Evolutionary conservation across 73 alveolate species (phyloP).

Genomic region (Paramecium primaurelia): DNA sequence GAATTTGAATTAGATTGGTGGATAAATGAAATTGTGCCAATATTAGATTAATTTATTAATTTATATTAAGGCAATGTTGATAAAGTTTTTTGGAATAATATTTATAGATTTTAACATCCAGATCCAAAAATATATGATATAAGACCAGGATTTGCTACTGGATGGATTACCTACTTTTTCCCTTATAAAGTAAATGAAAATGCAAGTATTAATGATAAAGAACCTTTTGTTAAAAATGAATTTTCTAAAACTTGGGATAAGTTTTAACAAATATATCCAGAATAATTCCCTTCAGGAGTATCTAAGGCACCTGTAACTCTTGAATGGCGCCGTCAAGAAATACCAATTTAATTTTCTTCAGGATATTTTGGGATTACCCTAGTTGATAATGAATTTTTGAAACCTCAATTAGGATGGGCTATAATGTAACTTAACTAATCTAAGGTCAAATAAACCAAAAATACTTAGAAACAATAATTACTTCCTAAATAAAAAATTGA

Average conservation of each 20-base stretch:
- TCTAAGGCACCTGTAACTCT: not conserved
- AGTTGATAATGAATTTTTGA: not conserved
- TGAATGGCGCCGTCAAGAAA: not conserved
- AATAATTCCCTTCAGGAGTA: not conserved
- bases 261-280: not conserved
- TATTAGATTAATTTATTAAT: slow-evolving; percentile 5
- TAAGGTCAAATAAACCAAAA: not conserved
- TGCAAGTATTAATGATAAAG: not conserved
- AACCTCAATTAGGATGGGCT: not conserved
- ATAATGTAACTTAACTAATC: not conserved
- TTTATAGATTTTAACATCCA: not conserved
- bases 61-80: not conserved
- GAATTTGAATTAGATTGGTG: slow-evolving; percentile 7
- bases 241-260: not conserved
- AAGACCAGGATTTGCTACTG: not conserved
- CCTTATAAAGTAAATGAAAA: not conserved
- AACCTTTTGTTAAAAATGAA: not conserved
- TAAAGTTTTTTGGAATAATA: slow-evolving; percentile 38
- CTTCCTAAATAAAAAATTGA: not conserved
- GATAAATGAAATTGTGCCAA: not conserved
- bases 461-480: not conserved
- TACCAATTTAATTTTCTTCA: not conserved
- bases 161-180: slow-evolving; percentile 6
- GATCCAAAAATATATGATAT: not conserved
- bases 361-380: not conserved